Conservation (phyloP, 2,329 filamentous ascomycete species). For the Colletotrichum zoysiae region DNA sequence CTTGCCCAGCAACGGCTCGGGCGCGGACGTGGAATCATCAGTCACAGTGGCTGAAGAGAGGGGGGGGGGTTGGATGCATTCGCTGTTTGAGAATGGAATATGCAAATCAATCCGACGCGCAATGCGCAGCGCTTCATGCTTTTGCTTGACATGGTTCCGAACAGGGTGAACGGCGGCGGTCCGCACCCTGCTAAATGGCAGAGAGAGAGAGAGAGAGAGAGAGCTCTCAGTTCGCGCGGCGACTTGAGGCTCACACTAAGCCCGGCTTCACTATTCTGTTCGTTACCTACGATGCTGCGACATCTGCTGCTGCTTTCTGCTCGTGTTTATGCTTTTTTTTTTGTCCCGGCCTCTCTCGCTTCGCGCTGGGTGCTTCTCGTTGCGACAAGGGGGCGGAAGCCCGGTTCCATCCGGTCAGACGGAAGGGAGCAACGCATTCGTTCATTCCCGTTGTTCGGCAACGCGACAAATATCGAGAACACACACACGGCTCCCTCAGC, state of each 20-base stretch:
- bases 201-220: too few species aligned
- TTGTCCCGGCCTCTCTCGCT: neutral
- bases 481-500: conserved; percentile 19
- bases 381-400: too few species aligned
- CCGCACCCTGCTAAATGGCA: conserved; percentile 4
- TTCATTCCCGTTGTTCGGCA: neutral
- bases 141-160: neutral
- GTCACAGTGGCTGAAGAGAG: neutral
- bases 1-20: conserved; percentile 9
- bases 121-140: conserved; percentile 12
- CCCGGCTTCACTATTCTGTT: neutral
- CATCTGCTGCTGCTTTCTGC: neutral
- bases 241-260: neutral
- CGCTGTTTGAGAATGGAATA: conserved; percentile 18
- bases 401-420: conserved; percentile 4
- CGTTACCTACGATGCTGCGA: neutral
- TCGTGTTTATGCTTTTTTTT: neutral
- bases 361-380: neutral
- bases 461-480: neutral
- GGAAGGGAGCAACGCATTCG: neutral
- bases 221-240: conserved; percentile 5
- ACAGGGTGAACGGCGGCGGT: neutral
- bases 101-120: conserved; percentile 8
- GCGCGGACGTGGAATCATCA: neutral
- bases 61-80: conserved; percentile 15